Conservation (phyloP, 1,139 yeast species). For the Pichia sp. region DNA sequence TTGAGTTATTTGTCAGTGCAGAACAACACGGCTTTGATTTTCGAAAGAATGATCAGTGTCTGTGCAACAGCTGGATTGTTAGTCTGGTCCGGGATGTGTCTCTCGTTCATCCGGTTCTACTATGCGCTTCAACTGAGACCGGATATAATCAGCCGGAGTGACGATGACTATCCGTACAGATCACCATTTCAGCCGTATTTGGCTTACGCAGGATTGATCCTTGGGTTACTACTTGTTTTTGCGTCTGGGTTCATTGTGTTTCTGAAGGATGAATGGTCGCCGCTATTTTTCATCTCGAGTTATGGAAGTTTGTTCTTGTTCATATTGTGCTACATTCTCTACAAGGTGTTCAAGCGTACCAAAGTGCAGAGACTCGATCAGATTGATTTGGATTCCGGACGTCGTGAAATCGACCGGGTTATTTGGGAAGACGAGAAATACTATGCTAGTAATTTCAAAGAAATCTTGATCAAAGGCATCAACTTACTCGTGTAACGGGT, state of each 20-base stretch:
- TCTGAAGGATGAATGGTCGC: slow-evolving; percentile 58
- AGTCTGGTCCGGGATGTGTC: slow-evolving; percentile 82
- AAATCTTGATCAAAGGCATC: slow-evolving; percentile 26
- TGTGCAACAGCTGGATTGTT: slow-evolving; percentile 71
- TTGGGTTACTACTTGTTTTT: slow-evolving; percentile 53
- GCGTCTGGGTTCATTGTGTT: slow-evolving; percentile 74
- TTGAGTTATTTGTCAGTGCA: slow-evolving; percentile 60
- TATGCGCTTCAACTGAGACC: slow-evolving; percentile 66
- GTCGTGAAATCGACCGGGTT: slow-evolving; percentile 69
- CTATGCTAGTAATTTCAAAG: slow-evolving; percentile 34
- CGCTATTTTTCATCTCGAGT: slow-evolving; percentile 61
- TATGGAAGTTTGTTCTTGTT: slow-evolving; percentile 65
- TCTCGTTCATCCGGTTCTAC: slow-evolving; percentile 69
- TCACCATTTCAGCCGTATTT: slow-evolving; percentile 78
- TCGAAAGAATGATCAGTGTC: slow-evolving; percentile 61
- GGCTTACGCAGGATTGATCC: slow-evolving; percentile 65
- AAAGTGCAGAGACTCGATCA: slow-evolving; percentile 60
- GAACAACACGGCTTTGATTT: slow-evolving; percentile 59
- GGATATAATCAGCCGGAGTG: slow-evolving; percentile 61
- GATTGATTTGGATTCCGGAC: slow-evolving; percentile 73
- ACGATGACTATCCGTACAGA: slow-evolving; percentile 69
- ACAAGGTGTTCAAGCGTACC: slow-evolving; percentile 55
- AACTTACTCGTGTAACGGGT: slow-evolving; percentile 21
- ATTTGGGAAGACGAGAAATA: slow-evolving; percentile 65
- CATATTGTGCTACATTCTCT: slow-evolving; percentile 50